A percentile compares a stretch with the other conserved stretches of the same genome.
phyloP scores from a whole-genome alignment of 2,329 filamentous ascomycete genomes.

The Curvularia sp. region DNA sequence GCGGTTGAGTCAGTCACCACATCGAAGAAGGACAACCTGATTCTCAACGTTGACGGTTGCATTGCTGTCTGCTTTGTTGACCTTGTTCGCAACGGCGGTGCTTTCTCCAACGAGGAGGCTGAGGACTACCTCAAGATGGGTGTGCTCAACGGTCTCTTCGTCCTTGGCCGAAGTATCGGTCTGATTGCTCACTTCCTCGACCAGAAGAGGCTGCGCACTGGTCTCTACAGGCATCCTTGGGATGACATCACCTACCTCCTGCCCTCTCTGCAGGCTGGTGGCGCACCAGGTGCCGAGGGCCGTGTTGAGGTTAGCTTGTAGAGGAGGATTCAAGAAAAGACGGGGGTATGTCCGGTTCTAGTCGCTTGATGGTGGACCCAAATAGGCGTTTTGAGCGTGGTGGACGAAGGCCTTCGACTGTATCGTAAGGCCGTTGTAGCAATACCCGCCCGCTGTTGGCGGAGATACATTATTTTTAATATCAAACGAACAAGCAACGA shows the following conservation, averaged over 20 bases:
- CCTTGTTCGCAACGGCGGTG: conserved; percentile 94
- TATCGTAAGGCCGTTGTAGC: conserved; percentile 38
- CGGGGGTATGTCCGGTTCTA: conserved; percentile 38
- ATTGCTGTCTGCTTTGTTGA: conserved; percentile 99
- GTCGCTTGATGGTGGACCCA: conserved; percentile 34
- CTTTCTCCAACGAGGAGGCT: conserved; percentile 93
- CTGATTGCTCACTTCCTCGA: conserved; percentile 99
- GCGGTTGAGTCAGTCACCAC: conserved; percentile 98
- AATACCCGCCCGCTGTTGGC: conserved; percentile 41
- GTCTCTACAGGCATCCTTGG: conserved; percentile 97
- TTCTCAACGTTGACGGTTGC: conserved; percentile 98
- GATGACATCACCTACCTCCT: conserved; percentile 58
- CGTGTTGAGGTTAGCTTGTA: conserved; percentile 53
- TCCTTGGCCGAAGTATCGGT: conserved; percentile 95
- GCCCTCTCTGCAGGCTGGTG: conserved; percentile 46
- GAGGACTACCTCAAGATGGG: conserved; percentile 99
- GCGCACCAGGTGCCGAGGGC: conserved; percentile 50
- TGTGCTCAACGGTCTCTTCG: conserved; percentile 99
- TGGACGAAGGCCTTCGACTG: conserved; percentile 38
- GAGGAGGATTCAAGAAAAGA: conserved; percentile 34
- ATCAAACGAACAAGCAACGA: conserved; percentile 31
- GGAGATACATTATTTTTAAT: conserved; percentile 45
- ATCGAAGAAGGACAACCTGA: conserved; percentile 99
- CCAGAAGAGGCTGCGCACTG: conserved; percentile 98
- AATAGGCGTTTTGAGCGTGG: conserved; percentile 42